Percentiles rank a stretch among this genome's conserved stretches.
phyloP scores from a whole-genome alignment of 805 yeast species.

The Kuraishia borneana region DNA sequence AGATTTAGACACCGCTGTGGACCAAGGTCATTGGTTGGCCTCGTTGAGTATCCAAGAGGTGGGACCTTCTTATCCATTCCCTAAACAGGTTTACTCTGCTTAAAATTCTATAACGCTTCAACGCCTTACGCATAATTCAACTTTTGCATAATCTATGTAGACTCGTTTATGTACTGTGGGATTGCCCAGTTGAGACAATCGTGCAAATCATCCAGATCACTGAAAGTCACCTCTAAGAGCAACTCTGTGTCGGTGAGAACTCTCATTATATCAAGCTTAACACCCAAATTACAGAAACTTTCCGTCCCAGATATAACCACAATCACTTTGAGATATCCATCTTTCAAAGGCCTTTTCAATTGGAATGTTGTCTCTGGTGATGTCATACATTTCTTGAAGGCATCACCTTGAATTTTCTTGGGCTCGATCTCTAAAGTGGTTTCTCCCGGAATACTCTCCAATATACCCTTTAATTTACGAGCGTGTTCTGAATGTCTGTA shows the following conservation, averaged over 20 bases:
- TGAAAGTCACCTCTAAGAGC: conserved; percentile 34
- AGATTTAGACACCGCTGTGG: conserved; percentile 46
- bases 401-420: conserved; percentile 9
- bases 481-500: conserved; percentile 40
- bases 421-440: conserved; percentile 1
- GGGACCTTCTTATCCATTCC: conserved; percentile 90
- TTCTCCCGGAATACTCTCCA: conserved; percentile 3
- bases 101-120: not conserved
- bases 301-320: conserved; percentile 25
- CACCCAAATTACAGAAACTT: conserved; percentile 26
- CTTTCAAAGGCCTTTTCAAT: conserved; percentile 4
- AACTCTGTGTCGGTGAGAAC: conserved; percentile 12
- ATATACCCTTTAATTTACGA: conserved; percentile 18
- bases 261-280: conserved; percentile 19
- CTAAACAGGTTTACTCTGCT: conserved; percentile 41
- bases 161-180: conserved; percentile 6
- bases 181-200: conserved; percentile 50
- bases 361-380: conserved; percentile 20
- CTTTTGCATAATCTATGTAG: conserved; percentile 1
- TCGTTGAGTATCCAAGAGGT: conserved; percentile 80
- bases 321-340: conserved; percentile 10
- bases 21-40: conserved; percentile 96
- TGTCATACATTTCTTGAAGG: conserved; percentile 27
- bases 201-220: conserved; percentile 38
- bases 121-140: conserved; percentile 2